Percentiles rank a stretch among this genome's conserved stretches.
Conservation (phyloP, 2,329 filamentous ascomycete species). For the Cordyceps fumosorosea region DNA sequence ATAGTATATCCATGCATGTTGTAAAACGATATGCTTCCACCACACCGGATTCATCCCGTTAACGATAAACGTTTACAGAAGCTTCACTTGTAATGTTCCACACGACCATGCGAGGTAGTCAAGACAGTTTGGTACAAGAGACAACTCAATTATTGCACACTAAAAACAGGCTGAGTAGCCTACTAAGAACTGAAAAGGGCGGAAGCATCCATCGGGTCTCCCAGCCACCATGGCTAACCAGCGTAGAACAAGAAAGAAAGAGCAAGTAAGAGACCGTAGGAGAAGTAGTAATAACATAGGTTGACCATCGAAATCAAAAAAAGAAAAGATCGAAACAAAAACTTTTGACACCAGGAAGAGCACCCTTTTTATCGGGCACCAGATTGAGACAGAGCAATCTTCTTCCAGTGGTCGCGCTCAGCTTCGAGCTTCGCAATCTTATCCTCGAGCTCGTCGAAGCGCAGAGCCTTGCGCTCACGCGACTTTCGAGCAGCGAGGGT, state of each 20-base stretch:
- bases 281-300: background rate
- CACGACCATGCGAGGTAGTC: too few relatives aligned
- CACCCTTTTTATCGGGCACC: constrained; percentile 25
- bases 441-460: constrained; percentile 67
- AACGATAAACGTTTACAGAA: too few relatives aligned
- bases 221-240: constrained; percentile 11
- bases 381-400: constrained; percentile 39
- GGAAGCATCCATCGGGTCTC: constrained; percentile 3
- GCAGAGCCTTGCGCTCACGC: constrained; percentile 74
- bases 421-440: constrained; percentile 63
- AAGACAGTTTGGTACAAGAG: background rate
- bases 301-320: constrained; percentile 8
- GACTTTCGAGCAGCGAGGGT: constrained; percentile 92
- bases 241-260: background rate
- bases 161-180: background rate
- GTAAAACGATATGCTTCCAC: too few relatives aligned
- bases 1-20: too few relatives aligned
- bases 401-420: constrained; percentile 61
- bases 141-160: constrained; percentile 10
- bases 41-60: too few relatives aligned
- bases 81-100: too few relatives aligned
- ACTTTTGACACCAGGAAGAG: constrained; percentile 16
- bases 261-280: background rate
- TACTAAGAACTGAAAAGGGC: background rate
- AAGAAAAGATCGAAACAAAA: constrained; percentile 20